phyloP scores from a whole-genome alignment of 495 filamentous ascomycete genomes.

The Penicillium paxilli region DNA sequence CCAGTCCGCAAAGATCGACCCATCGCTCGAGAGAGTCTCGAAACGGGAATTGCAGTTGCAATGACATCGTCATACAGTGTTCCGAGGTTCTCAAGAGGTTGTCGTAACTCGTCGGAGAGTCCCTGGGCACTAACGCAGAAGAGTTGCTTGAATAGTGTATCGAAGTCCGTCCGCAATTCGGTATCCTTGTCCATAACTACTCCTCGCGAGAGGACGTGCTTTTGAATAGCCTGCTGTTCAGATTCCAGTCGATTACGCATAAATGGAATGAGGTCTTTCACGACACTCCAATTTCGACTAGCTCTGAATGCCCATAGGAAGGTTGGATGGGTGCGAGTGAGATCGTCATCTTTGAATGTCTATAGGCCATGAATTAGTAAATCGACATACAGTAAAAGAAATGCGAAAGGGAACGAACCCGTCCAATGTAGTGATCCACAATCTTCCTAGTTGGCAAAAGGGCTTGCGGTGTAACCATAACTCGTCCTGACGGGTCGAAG shows the following conservation, averaged over 20 bases:
- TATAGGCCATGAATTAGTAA: constrained; percentile 20
- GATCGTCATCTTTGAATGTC: constrained; percentile 70
- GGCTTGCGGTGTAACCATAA: constrained; percentile 80
- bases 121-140: constrained; percentile 80
- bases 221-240: constrained; percentile 27
- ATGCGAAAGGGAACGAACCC: constrained; percentile 35
- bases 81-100: constrained; percentile 63
- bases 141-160: constrained; percentile 77
- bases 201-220: constrained; percentile 43
- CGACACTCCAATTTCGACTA: constrained; percentile 69
- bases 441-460: constrained; percentile 80
- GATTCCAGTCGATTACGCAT: constrained; percentile 63
- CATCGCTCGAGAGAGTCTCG: constrained; percentile 35
- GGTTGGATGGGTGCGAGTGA: constrained; percentile 73
- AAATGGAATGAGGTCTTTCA: constrained; percentile 65
- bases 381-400: background rate
- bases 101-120: constrained; percentile 65
- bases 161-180: constrained; percentile 59
- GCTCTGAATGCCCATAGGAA: constrained; percentile 88
- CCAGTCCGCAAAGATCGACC: constrained; percentile 46
- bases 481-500: constrained; percentile 71
- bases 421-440: constrained; percentile 73
- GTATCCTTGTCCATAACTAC: constrained; percentile 37
- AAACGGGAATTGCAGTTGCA: constrained; percentile 54
- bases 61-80: constrained; percentile 79